phyloP scores from a whole-genome alignment of 352 stramenopile genomes.

The Poterioochromonas sp. region DNA sequence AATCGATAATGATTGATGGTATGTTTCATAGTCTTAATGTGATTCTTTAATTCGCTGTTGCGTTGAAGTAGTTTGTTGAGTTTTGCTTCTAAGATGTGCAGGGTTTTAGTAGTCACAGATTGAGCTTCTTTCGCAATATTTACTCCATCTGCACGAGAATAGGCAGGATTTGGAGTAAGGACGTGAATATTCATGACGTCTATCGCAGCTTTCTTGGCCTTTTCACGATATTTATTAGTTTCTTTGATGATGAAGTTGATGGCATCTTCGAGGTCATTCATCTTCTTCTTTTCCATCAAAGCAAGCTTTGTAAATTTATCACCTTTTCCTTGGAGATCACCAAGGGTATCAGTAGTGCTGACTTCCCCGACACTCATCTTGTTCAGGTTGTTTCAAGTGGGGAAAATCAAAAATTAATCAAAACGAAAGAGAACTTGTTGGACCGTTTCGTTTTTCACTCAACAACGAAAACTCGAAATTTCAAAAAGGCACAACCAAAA shows the following conservation, averaged over 20 bases:
- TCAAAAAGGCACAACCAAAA: too few relatives aligned
- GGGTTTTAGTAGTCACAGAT: slow-evolving; percentile 49
- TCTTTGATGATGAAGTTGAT: slow-evolving; percentile 8
- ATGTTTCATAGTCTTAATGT: slow-evolving; percentile 47
- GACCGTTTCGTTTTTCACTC: too few relatives aligned
- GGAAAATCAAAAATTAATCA: too few relatives aligned
- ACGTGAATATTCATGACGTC: slow-evolving; percentile 47
- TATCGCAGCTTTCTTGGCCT: slow-evolving; percentile 49
- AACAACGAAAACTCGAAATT: too few relatives aligned
- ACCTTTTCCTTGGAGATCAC: slow-evolving; percentile 19
- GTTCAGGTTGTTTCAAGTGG: background rate
- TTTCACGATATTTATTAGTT: slow-evolving; percentile 35
- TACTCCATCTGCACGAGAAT: slow-evolving; percentile 47
- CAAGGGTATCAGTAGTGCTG: background rate
- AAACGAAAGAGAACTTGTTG: too few relatives aligned
- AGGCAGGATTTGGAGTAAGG: slow-evolving; percentile 46
- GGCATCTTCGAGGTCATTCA: slow-evolving; percentile 13
- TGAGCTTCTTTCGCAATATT: slow-evolving; percentile 48
- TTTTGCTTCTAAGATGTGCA: slow-evolving; percentile 49
- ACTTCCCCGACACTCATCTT: slow-evolving; percentile 11
- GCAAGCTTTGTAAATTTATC: slow-evolving; percentile 18
- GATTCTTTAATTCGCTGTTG: slow-evolving; percentile 43
- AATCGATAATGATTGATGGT: slow-evolving; percentile 48
- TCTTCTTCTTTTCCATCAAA: background rate
- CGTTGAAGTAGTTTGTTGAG: slow-evolving; percentile 47